Conservation (phyloP, 176 grass and related monocot genomes). For the Stipa capillata region DNA sequence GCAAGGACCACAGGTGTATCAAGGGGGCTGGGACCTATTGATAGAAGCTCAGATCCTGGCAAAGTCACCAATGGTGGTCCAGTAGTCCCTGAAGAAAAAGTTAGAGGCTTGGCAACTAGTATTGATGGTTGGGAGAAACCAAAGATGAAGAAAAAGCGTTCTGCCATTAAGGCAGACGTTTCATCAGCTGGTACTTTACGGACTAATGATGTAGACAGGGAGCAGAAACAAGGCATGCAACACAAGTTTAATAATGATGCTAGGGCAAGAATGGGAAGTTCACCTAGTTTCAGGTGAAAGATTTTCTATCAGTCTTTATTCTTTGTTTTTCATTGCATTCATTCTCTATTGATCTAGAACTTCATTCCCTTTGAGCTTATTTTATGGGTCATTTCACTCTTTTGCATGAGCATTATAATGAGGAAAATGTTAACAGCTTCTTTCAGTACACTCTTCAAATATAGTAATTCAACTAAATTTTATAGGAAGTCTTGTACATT, state of each 20-base stretch:
- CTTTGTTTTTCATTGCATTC: conserved; percentile 14
- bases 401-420: neutral
- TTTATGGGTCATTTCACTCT: neutral
- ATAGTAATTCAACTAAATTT: conserved; percentile 16
- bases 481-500: neutral
- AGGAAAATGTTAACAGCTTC: conserved; percentile 9
- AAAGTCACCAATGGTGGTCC: conserved; percentile 46
- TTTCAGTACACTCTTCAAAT: conserved; percentile 5
- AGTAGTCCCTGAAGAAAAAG: conserved; percentile 55
- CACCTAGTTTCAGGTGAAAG: conserved; percentile 63
- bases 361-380: neutral
- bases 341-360: conserved; percentile 26
- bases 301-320: neutral
- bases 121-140: conserved; percentile 83
- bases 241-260: conserved; percentile 58
- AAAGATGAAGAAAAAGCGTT: conserved; percentile 85
- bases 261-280: conserved; percentile 41
- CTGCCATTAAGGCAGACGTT: conserved; percentile 61
- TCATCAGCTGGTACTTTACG: conserved; percentile 40
- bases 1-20: conserved; percentile 42
- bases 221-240: conserved; percentile 59
- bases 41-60: conserved; percentile 63
- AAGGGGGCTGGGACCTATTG: conserved; percentile 37
- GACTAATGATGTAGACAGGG: conserved; percentile 49
- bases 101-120: conserved; percentile 38